Conservation (phyloP, 805 yeast species). For the Ogataea paradorogensis region DNA sequence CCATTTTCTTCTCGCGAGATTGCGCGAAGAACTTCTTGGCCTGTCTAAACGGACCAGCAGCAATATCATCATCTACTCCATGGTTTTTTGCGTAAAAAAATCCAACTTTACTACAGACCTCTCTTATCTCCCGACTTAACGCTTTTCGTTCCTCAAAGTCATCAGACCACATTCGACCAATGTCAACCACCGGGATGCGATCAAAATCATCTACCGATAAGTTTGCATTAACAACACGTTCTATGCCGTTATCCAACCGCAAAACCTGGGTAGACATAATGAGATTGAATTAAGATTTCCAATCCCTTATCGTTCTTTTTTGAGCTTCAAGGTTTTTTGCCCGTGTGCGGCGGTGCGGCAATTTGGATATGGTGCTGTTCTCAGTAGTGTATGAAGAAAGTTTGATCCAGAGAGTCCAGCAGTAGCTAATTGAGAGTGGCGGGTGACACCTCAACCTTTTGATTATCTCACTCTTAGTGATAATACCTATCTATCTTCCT, state of each 20-base stretch:
- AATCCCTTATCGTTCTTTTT: background rate
- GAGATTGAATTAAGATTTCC: no score
- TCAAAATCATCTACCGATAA: slow-evolving; percentile 6
- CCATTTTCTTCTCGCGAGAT: slow-evolving; percentile 27
- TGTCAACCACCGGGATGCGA: slow-evolving; percentile 10
- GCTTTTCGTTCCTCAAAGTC: slow-evolving; percentile 4
- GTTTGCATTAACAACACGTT: slow-evolving; percentile 1
- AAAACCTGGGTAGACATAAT: background rate
- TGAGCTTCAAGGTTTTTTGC: background rate
- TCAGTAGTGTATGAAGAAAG: no score
- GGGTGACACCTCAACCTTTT: no score
- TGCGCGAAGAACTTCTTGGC: slow-evolving; percentile 16
- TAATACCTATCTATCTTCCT: no score
- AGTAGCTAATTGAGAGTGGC: no score
- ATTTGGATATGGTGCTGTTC: no score
- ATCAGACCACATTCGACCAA: slow-evolving; percentile 5
- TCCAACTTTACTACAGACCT: slow-evolving; percentile 25
- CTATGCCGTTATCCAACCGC: slow-evolving; percentile 1
- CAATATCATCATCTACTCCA: slow-evolving; percentile 18
- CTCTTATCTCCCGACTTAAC: slow-evolving; percentile 5
- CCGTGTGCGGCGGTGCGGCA: background rate
- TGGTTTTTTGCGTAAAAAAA: slow-evolving; percentile 28
- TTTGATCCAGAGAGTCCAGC: no score
- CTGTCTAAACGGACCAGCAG: slow-evolving; percentile 9
- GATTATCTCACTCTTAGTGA: no score